Percentiles rank a stretch among this genome's conserved stretches.
These are phyloP conservation scores for sunflower (Helianthus annuus) DNA, from an alignment of 129 eudicot species.

Conservation along the genomic window DNA sequence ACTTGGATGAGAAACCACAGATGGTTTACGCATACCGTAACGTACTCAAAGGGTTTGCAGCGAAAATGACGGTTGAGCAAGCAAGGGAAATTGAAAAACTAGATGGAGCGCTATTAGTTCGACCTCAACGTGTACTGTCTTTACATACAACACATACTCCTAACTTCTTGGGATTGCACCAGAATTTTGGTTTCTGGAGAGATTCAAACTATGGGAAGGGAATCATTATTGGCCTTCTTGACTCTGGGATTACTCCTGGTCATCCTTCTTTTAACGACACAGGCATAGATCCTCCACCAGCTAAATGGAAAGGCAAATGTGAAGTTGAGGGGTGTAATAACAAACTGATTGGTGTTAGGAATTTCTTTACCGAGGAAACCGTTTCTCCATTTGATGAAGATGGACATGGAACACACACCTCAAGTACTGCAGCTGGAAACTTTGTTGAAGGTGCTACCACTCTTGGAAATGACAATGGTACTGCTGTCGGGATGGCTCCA, in stretches of 20 bases:
- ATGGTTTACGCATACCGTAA: constrained; percentile 37
- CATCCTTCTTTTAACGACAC: constrained; percentile 42
- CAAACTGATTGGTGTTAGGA: constrained; percentile 36
- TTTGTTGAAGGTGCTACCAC: constrained; percentile 46
- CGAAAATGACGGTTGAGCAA: constrained; percentile 31
- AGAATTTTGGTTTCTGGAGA: constrained; percentile 35
- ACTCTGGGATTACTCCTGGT: constrained; percentile 36
- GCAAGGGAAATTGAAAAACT: constrained; percentile 31
- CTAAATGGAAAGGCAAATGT: constrained; percentile 49
- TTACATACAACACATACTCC: constrained; percentile 54
- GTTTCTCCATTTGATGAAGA: constrained; percentile 32
- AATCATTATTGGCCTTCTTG: constrained; percentile 37
- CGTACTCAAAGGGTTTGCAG: constrained; percentile 46
- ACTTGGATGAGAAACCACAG: constrained; percentile 16
- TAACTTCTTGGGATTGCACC: constrained; percentile 42
- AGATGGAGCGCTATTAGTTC: constrained; percentile 39
- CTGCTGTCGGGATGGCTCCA: constrained; percentile 54
- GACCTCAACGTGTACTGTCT: constrained; percentile 34
- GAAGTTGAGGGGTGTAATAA: constrained; percentile 36
- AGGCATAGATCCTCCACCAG: constrained; percentile 44
- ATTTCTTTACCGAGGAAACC: constrained; percentile 3
- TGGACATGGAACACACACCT: constrained; percentile 51
- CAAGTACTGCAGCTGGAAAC: constrained; percentile 53
- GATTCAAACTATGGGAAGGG: constrained; percentile 43
- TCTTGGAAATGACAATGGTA: constrained; percentile 46